Evolutionary conservation across 306 rosid genomes (phyloP).

Genomic region (Dalbergia cochinchinensis): DNA sequence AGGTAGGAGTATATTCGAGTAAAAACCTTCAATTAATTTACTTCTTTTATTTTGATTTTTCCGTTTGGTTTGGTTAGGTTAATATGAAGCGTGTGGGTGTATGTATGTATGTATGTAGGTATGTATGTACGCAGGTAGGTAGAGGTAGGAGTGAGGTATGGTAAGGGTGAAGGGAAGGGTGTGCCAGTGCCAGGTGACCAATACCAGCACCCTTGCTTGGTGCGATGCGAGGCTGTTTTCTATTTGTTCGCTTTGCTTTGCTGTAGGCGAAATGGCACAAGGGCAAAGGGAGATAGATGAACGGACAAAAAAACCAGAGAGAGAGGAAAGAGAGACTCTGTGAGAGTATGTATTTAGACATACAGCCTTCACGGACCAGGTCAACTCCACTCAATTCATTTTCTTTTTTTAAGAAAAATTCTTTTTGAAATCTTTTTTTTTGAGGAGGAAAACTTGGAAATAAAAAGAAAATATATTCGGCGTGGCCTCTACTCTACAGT

Average conservation of each 20-base stretch:
- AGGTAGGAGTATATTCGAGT: conserved; percentile 43
- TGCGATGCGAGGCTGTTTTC: conserved; percentile 17
- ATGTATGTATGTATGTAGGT: background rate
- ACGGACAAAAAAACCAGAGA: conserved; percentile 25
- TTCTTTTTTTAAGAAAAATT: background rate
- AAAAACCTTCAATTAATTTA: conserved; percentile 13
- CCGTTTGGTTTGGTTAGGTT: background rate
- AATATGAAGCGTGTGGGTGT: background rate
- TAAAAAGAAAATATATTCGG: background rate
- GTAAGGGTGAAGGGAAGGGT: background rate
- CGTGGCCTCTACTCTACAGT: conserved; percentile 13
- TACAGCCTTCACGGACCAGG: background rate
- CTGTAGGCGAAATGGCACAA: conserved; percentile 15
- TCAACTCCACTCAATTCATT: background rate
- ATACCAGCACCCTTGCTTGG: conserved; percentile 25
- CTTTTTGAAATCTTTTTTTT: background rate
- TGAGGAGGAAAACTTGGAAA: background rate
- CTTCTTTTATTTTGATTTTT: background rate
- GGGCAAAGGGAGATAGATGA: conserved; percentile 40
- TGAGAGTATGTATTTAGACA: background rate
- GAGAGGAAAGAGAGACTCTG: background rate
- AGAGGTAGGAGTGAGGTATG: background rate
- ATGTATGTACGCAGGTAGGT: background rate
- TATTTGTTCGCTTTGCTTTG: background rate
- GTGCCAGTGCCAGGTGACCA: background rate